A percentile compares a stretch with the other conserved stretches of the same genome.
Evolutionary conservation across 2,329 filamentous ascomycete genomes (phyloP).

Genomic region (Sordariomycetes sp.): DNA sequence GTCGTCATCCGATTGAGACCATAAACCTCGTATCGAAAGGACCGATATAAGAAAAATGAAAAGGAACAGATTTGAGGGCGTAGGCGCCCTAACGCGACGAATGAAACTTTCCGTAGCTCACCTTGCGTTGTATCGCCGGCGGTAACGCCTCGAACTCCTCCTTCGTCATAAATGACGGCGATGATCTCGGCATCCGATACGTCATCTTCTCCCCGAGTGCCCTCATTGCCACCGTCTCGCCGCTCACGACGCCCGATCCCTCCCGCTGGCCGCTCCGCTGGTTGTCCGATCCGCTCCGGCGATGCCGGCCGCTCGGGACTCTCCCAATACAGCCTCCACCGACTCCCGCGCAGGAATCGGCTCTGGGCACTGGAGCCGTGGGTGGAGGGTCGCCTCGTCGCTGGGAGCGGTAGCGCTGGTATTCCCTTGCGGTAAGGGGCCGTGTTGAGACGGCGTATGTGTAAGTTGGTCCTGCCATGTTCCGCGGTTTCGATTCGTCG

Average conservation of each 20-base stretch:
- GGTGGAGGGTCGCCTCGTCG: neutral
- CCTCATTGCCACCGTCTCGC: neutral
- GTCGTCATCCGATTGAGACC: neutral
- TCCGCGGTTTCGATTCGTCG: neutral
- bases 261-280: neutral
- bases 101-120: slow-evolving; percentile 21
- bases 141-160: slow-evolving; percentile 37
- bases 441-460: neutral
- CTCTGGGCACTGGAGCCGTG: neutral
- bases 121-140: slow-evolving; percentile 41
- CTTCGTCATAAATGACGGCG: slow-evolving; percentile 16
- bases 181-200: neutral
- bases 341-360: neutral
- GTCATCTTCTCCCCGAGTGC: neutral
- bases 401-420: slow-evolving; percentile 4
- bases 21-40: neutral
- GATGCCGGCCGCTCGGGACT: neutral
- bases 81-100: too few relatives aligned
- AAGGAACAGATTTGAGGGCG: slow-evolving; percentile 7
- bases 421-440: slow-evolving; percentile 2
- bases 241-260: neutral
- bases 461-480: neutral
- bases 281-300: neutral
- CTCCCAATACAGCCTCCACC: neutral
- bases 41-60: neutral